Evolutionary conservation across 768 basidiomycete genomes (phyloP).

Genomic region (Sporobolomyces phaffii): DNA sequence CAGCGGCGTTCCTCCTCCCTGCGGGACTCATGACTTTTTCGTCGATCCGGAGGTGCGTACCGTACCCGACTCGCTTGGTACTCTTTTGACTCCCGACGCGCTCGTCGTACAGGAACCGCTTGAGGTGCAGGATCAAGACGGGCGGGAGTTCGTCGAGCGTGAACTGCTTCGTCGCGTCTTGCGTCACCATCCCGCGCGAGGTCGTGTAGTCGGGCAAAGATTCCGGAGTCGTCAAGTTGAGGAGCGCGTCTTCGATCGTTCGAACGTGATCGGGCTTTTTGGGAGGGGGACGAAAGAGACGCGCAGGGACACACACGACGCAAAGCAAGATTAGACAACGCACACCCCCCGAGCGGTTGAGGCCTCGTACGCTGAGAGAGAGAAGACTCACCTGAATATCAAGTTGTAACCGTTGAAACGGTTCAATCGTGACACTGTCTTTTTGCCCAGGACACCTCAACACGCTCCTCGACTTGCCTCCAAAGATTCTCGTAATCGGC

Average conservation of each 20-base stretch:
- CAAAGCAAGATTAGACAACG: not conserved
- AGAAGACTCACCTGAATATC: constrained; percentile 67
- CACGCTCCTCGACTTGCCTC: constrained; percentile 82
- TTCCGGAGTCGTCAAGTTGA: constrained; percentile 70
- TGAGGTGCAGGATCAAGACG: constrained; percentile 79
- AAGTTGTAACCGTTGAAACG: constrained; percentile 78
- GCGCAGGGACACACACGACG: constrained; percentile 20
- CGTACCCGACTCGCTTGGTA: constrained; percentile 71
- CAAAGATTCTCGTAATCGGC: constrained; percentile 85
- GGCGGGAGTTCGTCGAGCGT: constrained; percentile 77
- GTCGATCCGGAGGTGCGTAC: constrained; percentile 69
- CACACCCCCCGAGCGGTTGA: not conserved
- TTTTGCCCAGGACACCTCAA: constrained; percentile 68
- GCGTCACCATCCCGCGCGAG: constrained; percentile 55
- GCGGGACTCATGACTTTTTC: constrained; percentile 49
- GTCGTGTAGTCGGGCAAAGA: constrained; percentile 62
- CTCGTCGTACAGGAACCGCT: constrained; percentile 79
- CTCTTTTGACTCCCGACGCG: constrained; percentile 74
- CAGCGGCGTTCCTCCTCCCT: constrained; percentile 55
- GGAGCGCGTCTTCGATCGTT: constrained; percentile 75
- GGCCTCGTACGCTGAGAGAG: not conserved
- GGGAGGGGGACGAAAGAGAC: too few relatives aligned
- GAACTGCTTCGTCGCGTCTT: constrained; percentile 67
- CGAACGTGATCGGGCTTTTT: constrained; percentile 70
- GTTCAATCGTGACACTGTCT: constrained; percentile 82